Evolutionary conservation across 2,329 filamentous ascomycete species (phyloP), one percentile per base, ranked within the genome.

Genomic region (Sclerotiophoma versabilis): DNA sequence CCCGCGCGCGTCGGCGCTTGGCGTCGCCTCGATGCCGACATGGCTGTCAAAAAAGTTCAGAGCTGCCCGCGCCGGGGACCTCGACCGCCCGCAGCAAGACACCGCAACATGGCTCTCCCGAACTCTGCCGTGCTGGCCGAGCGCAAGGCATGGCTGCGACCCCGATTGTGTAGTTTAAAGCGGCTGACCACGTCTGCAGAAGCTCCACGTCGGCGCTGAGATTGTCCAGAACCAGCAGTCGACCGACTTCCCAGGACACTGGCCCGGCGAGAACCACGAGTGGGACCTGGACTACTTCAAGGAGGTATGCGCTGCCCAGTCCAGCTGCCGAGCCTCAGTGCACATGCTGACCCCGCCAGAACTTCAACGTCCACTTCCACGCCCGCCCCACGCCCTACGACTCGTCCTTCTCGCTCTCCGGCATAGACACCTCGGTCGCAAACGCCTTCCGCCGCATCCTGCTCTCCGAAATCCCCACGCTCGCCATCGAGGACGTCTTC

Each of bases 371-470:
- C 71, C 76, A 90, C 62, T 96, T 96, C 75, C 92, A 98, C 83
- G 83, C 90, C 64, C 95, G 96, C 75, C 83, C 89, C 42, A 83
- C 84, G 54, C 53, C 47, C 30, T 84, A 86, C 72, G 87, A 96
- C 69, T 82, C 91, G 36, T 89, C 89, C 50, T 99, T 99, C 81
- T 97, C 93, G 27, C 86, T 99, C 60, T 84, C 96, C 67, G 93
- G 93, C 65, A 80, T 97, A 67, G 95, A 99, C 74, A 92, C 95
- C 69, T 88, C 92, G 49, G 87, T 99, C 73, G 92, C 95, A 71
- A 99, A 99, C 75, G 95, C 96, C 71, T 96, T 98, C 81, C 92
- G 95, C 57, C 92, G 95, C 68, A 98, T 98, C 68, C 84, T 98
- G 69, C 89, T 99, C 75, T 85, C 93, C 64, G 96, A 99, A 80